phyloP scores from a whole-genome alignment of 2,329 filamentous ascomycete genomes.

The Colletotrichum costaricense region DNA sequence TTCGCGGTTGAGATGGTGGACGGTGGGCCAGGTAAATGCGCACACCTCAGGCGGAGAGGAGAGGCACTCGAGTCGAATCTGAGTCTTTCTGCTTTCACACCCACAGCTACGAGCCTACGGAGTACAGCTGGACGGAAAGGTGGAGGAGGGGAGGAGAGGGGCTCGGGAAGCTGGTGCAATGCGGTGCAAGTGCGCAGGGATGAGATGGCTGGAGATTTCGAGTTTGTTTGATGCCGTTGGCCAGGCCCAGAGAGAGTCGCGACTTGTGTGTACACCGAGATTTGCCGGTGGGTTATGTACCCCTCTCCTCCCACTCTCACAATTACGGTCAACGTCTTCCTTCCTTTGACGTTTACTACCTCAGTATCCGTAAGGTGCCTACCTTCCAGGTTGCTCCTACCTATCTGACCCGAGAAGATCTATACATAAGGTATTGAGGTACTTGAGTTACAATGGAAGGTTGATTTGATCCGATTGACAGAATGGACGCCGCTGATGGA shows the following conservation, averaged over 20 bases:
- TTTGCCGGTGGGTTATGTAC: background rate
- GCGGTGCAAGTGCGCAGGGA: slow-evolving; percentile 6
- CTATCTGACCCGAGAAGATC: no score
- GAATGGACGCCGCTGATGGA: background rate
- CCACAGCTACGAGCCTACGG: background rate
- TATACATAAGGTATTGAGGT: no score
- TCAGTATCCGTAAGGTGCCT: no score
- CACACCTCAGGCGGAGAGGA: no score
- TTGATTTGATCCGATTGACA: background rate
- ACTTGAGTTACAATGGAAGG: no score
- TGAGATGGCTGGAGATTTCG: background rate
- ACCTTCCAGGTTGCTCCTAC: no score
- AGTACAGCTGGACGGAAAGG: background rate
- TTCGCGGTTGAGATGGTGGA: background rate
- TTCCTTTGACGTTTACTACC: background rate
- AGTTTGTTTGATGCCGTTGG: background rate
- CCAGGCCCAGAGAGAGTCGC: background rate
- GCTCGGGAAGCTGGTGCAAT: slow-evolving; percentile 16
- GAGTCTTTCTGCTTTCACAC: background rate
- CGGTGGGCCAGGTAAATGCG: background rate
- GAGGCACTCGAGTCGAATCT: no score
- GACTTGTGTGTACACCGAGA: background rate
- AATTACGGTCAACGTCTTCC: background rate
- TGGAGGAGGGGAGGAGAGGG: slow-evolving; percentile 12
- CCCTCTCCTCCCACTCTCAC: background rate